Percentiles rank a stretch among this genome's conserved stretches.
Conservation (phyloP, 768 basidiomycete species). For the Boletus tomentosulus region DNA sequence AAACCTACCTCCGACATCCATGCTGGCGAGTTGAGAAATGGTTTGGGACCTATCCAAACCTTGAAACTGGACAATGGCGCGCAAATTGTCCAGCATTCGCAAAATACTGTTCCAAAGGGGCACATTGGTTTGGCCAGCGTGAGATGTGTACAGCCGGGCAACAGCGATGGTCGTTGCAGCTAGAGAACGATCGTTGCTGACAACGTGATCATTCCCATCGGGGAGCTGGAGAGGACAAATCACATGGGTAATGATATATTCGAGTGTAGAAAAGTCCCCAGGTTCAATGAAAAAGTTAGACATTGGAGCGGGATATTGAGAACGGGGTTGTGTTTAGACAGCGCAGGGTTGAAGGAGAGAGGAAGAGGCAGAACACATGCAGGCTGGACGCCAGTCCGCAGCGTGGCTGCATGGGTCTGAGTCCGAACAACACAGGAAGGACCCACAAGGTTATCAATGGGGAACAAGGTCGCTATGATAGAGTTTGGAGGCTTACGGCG, state of each 20-base stretch:
- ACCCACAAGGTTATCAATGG: neutral
- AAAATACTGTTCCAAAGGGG: constrained; percentile 5
- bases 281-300: neutral
- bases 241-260: constrained; percentile 37
- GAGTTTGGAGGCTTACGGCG: no score
- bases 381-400: neutral
- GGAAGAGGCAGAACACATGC: no score
- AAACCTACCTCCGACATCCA: constrained; percentile 21
- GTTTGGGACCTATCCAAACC: neutral
- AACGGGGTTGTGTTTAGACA: no score
- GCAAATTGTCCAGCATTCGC: constrained; percentile 24
- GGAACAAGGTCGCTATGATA: no score
- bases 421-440: neutral
- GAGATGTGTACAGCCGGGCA: constrained; percentile 4
- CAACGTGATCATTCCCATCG: constrained; percentile 28
- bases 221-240: constrained; percentile 40
- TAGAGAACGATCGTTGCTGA: constrained; percentile 25
- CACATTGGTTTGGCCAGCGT: neutral
- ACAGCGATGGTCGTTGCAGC: constrained; percentile 14
- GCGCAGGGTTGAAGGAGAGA: no score
- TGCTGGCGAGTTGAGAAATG: constrained; percentile 9
- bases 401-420: neutral
- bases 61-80: constrained; percentile 5
- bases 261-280: neutral
- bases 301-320: neutral